A percentile compares a stretch with the other conserved stretches of the same genome.
Evolutionary conservation across 2,329 filamentous ascomycete genomes (phyloP).

Genomic region (Diplodia mutila): DNA sequence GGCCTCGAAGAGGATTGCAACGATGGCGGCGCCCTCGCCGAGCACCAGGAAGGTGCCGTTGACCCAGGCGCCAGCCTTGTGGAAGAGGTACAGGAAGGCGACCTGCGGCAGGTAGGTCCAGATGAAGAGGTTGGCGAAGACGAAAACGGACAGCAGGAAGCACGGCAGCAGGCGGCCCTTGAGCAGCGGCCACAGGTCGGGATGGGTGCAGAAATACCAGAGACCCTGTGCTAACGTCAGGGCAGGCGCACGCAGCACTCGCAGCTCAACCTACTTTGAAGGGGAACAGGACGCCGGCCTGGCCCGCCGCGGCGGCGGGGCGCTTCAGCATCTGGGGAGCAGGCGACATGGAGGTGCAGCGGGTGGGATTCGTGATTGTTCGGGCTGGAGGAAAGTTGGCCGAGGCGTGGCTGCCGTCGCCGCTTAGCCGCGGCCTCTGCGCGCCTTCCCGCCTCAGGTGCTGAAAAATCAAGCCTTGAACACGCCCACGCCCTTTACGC

Average conservation of each 20-base stretch:
- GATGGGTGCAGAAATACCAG: slow-evolving; percentile 76
- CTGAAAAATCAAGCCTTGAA: background rate
- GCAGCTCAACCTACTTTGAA: slow-evolving; percentile 34
- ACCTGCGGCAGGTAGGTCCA: slow-evolving; percentile 89
- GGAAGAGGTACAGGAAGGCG: slow-evolving; percentile 86
- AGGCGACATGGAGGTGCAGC: slow-evolving; percentile 23
- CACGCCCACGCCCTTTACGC: background rate
- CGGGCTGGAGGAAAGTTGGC: background rate
- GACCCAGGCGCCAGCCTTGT: slow-evolving; percentile 79
- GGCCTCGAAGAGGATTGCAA: slow-evolving; percentile 59
- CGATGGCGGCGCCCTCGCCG: slow-evolving; percentile 64
- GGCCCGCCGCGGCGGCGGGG: slow-evolving; percentile 35
- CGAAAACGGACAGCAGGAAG: slow-evolving; percentile 77
- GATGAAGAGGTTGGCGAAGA: slow-evolving; percentile 83
- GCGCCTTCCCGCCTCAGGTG: slow-evolving; percentile 10
- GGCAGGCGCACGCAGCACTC: background rate
- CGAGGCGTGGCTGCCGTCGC: background rate
- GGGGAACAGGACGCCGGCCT: slow-evolving; percentile 36
- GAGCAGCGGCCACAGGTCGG: slow-evolving; percentile 82
- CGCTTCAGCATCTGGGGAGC: slow-evolving; percentile 33
- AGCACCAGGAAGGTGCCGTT: slow-evolving; percentile 86
- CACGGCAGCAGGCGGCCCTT: slow-evolving; percentile 77
- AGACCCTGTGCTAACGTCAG: slow-evolving; percentile 62
- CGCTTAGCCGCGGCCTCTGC: slow-evolving; percentile 11
- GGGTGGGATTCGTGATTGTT: background rate